Conservation (phyloP, 129 eudicot species). For the Escallonia rubra region DNA sequence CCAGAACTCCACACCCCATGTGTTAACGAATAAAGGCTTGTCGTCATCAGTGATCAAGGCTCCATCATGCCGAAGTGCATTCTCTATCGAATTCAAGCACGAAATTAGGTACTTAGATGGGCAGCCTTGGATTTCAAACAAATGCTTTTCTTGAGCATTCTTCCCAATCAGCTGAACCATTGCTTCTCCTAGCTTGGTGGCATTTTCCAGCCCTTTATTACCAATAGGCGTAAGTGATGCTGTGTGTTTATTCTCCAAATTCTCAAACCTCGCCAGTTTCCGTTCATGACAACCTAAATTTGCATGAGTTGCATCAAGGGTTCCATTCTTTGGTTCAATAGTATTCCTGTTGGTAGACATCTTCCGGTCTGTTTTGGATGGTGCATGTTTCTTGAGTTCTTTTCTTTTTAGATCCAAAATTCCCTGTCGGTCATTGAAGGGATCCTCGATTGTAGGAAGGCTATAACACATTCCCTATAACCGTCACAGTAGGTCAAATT, state of each 20-base stretch:
- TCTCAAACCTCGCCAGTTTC: constrained; percentile 21
- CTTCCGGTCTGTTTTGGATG: constrained; percentile 26
- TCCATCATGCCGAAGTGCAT: constrained; percentile 37
- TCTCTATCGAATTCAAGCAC: constrained; percentile 70
- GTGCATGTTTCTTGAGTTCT: constrained; percentile 29
- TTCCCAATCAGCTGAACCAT: constrained; percentile 1
- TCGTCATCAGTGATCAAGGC: constrained; percentile 24
- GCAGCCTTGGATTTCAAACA: constrained; percentile 26
- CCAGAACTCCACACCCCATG: constrained; percentile 95
- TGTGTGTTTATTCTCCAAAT: constrained; percentile 4
- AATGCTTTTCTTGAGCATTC: constrained; percentile 9
- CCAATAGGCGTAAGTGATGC: not conserved
- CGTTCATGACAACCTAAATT: constrained; percentile 11
- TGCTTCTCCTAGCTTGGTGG: constrained; percentile 9
- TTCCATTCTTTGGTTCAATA: constrained; percentile 28
- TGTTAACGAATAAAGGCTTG: constrained; percentile 47
- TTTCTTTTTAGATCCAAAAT: constrained; percentile 25
- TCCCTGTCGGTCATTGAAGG: constrained; percentile 54
- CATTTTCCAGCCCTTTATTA: constrained; percentile 9
- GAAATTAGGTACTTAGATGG: constrained; percentile 70
- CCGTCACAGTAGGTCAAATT: constrained; percentile 1
- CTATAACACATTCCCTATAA: constrained; percentile 82
- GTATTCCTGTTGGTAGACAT: constrained; percentile 13
- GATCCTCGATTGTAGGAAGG: constrained; percentile 85
- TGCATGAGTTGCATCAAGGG: constrained; percentile 8